A percentile compares a stretch with the other conserved stretches of the same genome.
Conservation (phyloP, 2,329 filamentous ascomycete genomes). For the Blumeria graminis region DNA sequence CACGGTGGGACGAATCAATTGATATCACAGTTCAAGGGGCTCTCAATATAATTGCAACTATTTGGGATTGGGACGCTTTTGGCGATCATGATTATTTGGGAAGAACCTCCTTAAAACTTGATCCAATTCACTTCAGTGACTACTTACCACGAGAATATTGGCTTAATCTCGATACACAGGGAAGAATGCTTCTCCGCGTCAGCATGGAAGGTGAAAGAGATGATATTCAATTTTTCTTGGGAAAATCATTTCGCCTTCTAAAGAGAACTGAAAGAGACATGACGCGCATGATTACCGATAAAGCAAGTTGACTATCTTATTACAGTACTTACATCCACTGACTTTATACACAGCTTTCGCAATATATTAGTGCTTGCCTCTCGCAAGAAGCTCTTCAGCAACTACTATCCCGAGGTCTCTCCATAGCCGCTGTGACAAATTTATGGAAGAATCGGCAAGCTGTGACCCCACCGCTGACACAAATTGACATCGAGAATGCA, state of each 20-base stretch:
- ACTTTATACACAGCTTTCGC: constrained; percentile 38
- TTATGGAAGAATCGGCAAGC: constrained; percentile 37
- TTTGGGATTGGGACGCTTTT: constrained; percentile 96
- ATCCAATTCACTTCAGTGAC: constrained; percentile 89
- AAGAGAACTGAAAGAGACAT: constrained; percentile 95
- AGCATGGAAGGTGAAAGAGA: constrained; percentile 98
- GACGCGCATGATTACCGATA: constrained; percentile 94
- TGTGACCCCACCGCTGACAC: constrained; percentile 32
- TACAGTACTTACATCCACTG: constrained; percentile 1
- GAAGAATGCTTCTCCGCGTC: constrained; percentile 64
- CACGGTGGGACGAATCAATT: constrained; percentile 89
- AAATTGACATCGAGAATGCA: constrained; percentile 54
- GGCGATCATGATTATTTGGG: constrained; percentile 96
- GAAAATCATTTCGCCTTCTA: constrained; percentile 82
- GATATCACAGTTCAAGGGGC: constrained; percentile 85
- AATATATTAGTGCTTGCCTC: constrained; percentile 76
- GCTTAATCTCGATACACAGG: constrained; percentile 91
- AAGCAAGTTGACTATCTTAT: constrained; percentile 29
- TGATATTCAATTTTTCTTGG: constrained; percentile 96
- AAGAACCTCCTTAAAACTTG: constrained; percentile 89
- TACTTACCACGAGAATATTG: constrained; percentile 92
- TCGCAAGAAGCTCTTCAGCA: constrained; percentile 58
- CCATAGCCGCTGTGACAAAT: constrained; percentile 49
- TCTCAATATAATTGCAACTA: constrained; percentile 83
- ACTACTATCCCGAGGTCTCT: constrained; percentile 45